These are phyloP conservation scores for Butyriboletus loyo DNA, from an alignment of 768 basidiomycete species.

Conservation along the genomic window DNA sequence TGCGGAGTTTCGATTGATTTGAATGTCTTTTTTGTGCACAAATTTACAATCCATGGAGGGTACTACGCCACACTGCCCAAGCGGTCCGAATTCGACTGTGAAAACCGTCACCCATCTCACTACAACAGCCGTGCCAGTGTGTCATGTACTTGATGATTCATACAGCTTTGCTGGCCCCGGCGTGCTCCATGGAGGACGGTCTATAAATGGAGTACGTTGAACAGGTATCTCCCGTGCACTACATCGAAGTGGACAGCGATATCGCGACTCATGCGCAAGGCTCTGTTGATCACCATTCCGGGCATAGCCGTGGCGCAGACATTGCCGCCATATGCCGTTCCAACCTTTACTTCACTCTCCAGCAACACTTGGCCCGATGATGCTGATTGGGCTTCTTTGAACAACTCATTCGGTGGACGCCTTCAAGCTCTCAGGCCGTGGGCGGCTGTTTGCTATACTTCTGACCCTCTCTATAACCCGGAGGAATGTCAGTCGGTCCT, in stretches of 20 bases:
- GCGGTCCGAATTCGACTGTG: too few species aligned
- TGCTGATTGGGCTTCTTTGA: conserved; percentile 12
- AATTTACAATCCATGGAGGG: too few species aligned
- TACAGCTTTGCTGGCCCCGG: too few species aligned
- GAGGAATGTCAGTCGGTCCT: conserved; percentile 15
- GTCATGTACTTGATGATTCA: too few species aligned
- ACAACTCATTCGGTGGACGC: conserved; percentile 13
- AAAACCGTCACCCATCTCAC: too few species aligned
- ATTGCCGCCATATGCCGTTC: conserved; percentile 4
- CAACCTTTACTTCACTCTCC: conserved; percentile 2
- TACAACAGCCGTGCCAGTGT: too few species aligned
- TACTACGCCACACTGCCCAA: too few species aligned
- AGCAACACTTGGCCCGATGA: conserved; percentile 7
- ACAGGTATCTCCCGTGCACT: neutral
- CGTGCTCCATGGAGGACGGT: too few species aligned
- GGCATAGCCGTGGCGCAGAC: neutral
- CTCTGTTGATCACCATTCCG: neutral
- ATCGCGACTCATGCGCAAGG: neutral
- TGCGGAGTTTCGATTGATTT: too few species aligned
- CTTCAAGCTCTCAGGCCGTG: conserved; percentile 20
- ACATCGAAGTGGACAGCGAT: neutral
- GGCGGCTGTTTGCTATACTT: conserved; percentile 21
- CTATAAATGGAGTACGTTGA: too few species aligned
- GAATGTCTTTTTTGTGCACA: too few species aligned
- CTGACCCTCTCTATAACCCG: conserved; percentile 16